Evolutionary conservation across 140 eudicot genomes (phyloP).

Genomic region (Erigeron philadelphicus): DNA sequence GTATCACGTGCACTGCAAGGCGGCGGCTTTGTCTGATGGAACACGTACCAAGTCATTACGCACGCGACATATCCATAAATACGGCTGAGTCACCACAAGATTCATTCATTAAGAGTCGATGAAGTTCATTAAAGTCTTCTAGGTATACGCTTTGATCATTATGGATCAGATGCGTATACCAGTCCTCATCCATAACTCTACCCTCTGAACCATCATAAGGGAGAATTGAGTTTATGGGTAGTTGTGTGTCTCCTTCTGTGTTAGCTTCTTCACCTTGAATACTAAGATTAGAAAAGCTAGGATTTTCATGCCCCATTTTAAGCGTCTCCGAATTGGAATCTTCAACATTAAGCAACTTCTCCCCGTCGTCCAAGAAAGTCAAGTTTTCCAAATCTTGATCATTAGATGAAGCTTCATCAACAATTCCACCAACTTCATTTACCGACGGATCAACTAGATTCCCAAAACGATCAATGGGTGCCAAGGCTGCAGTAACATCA

Average conservation of each 20-base stretch:
- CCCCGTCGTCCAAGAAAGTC: background rate
- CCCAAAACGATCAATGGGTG: background rate
- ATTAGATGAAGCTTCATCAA: background rate
- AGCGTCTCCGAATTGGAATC: background rate
- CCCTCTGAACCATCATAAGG: background rate
- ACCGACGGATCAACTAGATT: background rate
- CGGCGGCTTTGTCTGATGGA: too few species aligned
- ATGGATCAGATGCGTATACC: too few species aligned
- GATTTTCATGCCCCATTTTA: background rate
- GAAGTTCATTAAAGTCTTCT: too few species aligned
- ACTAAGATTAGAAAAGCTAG: background rate
- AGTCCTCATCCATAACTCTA: background rate
- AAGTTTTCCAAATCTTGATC: too few species aligned
- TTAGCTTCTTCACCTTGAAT: background rate
- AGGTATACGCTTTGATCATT: too few species aligned
- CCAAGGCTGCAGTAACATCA: background rate
- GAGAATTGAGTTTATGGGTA: background rate
- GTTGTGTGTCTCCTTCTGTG: background rate
- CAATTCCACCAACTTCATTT: background rate
- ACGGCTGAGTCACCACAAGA: too few species aligned
- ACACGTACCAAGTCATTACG: too few species aligned
- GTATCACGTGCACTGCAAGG: too few species aligned
- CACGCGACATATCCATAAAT: too few species aligned
- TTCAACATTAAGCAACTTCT: background rate
- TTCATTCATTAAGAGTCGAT: too few species aligned